A percentile compares a stretch with the other conserved stretches of the same genome.
Evolutionary conservation across 2,329 filamentous ascomycete species (phyloP).

Genomic region (Diaporthe sp.): DNA sequence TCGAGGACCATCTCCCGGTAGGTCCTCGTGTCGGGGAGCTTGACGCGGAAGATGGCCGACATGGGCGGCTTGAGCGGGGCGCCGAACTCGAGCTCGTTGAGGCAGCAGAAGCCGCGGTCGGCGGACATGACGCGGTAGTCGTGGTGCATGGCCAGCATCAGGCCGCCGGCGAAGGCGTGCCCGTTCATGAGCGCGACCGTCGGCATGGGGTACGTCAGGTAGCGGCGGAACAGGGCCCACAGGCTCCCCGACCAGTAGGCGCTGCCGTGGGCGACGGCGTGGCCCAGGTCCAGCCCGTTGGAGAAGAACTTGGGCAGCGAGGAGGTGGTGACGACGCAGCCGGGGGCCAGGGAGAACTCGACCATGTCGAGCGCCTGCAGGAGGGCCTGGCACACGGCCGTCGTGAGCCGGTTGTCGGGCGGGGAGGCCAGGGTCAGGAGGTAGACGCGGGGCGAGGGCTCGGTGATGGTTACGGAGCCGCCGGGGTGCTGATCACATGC

Average conservation of each 20-base stretch:
- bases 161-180: constrained; percentile 85
- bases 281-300: constrained; percentile 84
- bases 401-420: constrained; percentile 82
- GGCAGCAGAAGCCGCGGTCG: constrained; percentile 78
- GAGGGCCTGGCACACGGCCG: constrained; percentile 76
- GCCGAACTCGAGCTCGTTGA: constrained; percentile 87
- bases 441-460: constrained; percentile 74
- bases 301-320: constrained; percentile 84
- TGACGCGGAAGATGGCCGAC: constrained; percentile 80
- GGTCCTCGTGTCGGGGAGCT: constrained; percentile 64
- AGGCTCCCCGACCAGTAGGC: constrained; percentile 73
- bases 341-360: constrained; percentile 75
- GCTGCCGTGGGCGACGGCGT: constrained; percentile 68
- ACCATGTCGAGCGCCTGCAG: constrained; percentile 81
- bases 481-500: constrained; percentile 59
- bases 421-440: constrained; percentile 79
- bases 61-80: constrained; percentile 81
- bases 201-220: constrained; percentile 84
- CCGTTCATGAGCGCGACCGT: constrained; percentile 85
- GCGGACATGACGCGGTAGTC: constrained; percentile 86
- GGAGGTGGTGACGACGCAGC: constrained; percentile 83
- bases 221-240: constrained; percentile 74
- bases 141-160: constrained; percentile 86
- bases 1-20: constrained; percentile 80
- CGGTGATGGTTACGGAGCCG: constrained; percentile 74